phyloP scores from a whole-genome alignment of 805 yeast genomes.

The Metschnikowia dekortorum region DNA sequence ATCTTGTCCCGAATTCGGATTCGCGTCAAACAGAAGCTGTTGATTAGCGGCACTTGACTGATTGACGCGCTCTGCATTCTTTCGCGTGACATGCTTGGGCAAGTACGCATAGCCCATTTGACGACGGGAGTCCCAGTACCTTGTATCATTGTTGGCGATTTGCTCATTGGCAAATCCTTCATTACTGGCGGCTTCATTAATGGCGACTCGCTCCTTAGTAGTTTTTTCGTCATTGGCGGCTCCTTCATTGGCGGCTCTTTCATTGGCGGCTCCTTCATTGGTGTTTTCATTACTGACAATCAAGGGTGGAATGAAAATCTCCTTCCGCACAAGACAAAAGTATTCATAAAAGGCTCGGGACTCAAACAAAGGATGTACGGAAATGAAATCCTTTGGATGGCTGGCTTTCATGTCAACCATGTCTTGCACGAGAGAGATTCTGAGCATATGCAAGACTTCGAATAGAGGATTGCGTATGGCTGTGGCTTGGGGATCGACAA shows the following conservation, averaged over 20 bases:
- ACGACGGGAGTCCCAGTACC: neutral
- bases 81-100: neutral
- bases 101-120: neutral
- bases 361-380: constrained; percentile 24
- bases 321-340: constrained; percentile 5
- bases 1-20: neutral
- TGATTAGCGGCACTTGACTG: neutral
- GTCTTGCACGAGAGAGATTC: constrained; percentile 26
- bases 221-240: too few species aligned
- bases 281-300: neutral
- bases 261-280: too few species aligned
- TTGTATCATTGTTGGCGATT: neutral
- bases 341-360: constrained; percentile 16
- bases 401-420: constrained; percentile 22
- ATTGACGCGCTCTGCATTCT: neutral
- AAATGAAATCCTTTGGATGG: constrained; percentile 23
- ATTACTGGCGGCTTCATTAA: too few species aligned
- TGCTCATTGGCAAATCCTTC: too few species aligned
- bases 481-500: constrained; percentile 15
- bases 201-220: too few species aligned
- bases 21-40: neutral
- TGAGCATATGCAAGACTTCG: constrained; percentile 11
- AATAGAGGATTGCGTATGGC: constrained; percentile 15
- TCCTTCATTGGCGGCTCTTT: too few species aligned
- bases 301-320: neutral